Conservation (phyloP, 2,329 filamentous ascomycete genomes). For the Cercospora sp. region DNA sequence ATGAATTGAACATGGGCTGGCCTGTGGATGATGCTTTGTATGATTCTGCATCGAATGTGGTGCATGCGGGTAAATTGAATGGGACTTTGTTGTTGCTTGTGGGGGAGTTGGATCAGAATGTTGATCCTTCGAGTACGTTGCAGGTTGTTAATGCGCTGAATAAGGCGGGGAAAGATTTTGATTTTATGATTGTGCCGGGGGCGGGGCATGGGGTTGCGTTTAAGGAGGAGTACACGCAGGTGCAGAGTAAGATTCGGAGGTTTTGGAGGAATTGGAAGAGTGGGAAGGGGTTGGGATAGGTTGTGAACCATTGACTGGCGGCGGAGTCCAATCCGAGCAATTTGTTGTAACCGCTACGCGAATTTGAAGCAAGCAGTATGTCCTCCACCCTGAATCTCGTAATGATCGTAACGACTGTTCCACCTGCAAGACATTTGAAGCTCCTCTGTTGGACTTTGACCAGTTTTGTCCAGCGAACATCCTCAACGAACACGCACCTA, state of each 20-base stretch:
- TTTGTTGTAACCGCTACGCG: too few species aligned
- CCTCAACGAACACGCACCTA: too few species aligned
- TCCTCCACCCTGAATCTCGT: too few species aligned
- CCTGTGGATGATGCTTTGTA: slow-evolving; percentile 13
- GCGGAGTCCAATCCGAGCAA: too few species aligned
- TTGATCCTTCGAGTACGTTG: slow-evolving; percentile 16
- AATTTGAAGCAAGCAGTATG: too few species aligned
- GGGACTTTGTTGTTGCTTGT: slow-evolving; percentile 14
- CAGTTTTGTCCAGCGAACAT: too few species aligned
- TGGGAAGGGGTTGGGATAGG: background rate
- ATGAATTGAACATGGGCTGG: slow-evolving; percentile 9
- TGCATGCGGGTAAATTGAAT: slow-evolving; percentile 10
- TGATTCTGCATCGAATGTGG: slow-evolving; percentile 10
- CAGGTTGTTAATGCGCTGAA: slow-evolving; percentile 20
- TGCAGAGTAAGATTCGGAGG: slow-evolving; percentile 6
- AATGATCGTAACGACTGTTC: too few species aligned
- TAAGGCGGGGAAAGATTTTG: slow-evolving; percentile 15
- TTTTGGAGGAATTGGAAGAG: slow-evolving; percentile 15
- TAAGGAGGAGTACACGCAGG: background rate
- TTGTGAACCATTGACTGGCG: too few species aligned
- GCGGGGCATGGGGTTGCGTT: slow-evolving; percentile 7
- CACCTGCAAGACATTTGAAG: too few species aligned
- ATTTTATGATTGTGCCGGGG: slow-evolving; percentile 13
- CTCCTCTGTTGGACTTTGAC: too few species aligned
- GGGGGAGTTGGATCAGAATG: slow-evolving; percentile 14